Evolutionary conservation across 352 stramenopile species (phyloP).

Genomic region (Aphanomyces astaci): DNA sequence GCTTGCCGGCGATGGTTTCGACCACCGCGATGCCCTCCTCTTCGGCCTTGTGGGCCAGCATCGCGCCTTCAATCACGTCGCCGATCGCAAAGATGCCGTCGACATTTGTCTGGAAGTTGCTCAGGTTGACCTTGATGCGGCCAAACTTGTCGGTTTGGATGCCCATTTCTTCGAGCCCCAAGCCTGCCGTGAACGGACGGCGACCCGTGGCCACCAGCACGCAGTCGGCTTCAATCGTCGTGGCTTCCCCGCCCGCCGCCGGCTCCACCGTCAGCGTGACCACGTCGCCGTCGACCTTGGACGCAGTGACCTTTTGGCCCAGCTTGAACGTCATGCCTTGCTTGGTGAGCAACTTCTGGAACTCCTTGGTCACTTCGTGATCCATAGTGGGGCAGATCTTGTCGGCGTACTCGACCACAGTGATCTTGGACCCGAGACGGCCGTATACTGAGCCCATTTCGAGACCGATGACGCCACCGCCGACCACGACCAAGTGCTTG

Average conservation of each 20-base stretch:
- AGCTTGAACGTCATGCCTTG: conserved; percentile 98
- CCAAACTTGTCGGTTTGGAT: conserved; percentile 96
- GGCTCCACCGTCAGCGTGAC: conserved; percentile 96
- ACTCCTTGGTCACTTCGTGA: conserved; percentile 93
- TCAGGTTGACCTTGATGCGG: conserved; percentile 92
- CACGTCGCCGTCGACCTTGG: conserved; percentile 84
- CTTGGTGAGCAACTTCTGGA: conserved; percentile 97
- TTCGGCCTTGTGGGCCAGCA: conserved; percentile 99
- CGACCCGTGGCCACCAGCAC: conserved; percentile 86
- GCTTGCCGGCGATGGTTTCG: conserved; percentile 95
- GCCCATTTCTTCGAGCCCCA: conserved; percentile 95
- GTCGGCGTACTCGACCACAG: conserved; percentile 98
- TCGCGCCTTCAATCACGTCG: conserved; percentile 96
- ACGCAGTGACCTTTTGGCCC: conserved; percentile 94
- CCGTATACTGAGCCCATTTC: conserved; percentile 98
- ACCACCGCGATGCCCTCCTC: conserved; percentile 97
- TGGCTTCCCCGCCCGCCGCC: conserved; percentile 41
- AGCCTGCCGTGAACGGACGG: conserved; percentile 91
- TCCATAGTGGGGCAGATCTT: conserved; percentile 90
- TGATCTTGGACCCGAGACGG: conserved; percentile 92
- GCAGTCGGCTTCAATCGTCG: conserved; percentile 66
- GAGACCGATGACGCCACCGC: conserved; percentile 96
- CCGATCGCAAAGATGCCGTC: conserved; percentile 94
- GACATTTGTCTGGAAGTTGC: conserved; percentile 95
- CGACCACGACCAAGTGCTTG: conserved; percentile 94